Percentiles rank a stretch among this genome's conserved stretches.
Evolutionary conservation across 441 rosid genomes (phyloP).

Genomic region (Syzygium malaccense): DNA sequence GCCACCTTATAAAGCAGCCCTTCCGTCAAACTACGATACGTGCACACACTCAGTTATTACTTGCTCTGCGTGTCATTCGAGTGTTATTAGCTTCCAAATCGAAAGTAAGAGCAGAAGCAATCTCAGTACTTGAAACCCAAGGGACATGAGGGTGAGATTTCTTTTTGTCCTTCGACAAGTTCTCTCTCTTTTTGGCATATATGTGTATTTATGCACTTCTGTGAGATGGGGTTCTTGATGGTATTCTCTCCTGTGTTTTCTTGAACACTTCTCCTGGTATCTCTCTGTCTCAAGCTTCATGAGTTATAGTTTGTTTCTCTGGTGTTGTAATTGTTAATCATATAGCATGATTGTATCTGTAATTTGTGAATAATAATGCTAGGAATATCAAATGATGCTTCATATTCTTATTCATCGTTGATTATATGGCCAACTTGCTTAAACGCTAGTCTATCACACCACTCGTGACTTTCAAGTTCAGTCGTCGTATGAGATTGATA

Average conservation of each 20-base stretch:
- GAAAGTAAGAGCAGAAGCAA: background rate
- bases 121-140: background rate
- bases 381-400: background rate
- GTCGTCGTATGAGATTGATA: background rate
- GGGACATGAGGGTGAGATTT: background rate
- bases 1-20: background rate
- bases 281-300: background rate
- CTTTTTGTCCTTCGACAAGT: background rate
- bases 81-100: background rate
- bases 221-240: no score
- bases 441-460: background rate
- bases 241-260: no score
- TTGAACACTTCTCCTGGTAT: background rate
- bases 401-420: background rate
- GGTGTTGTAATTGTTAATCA: background rate
- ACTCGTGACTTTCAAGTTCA: background rate
- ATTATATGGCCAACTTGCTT: background rate
- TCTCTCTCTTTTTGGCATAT: background rate
- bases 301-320: background rate
- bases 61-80: background rate
- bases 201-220: no score
- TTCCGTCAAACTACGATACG: background rate
- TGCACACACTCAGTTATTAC: accelerated
- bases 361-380: background rate
- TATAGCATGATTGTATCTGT: background rate